Percentiles rank a stretch among this genome's conserved stretches.
phyloP scores from a whole-genome alignment of 1,284 basidiomycete genomes.

The Cutaneotrichosporon mucoides region DNA sequence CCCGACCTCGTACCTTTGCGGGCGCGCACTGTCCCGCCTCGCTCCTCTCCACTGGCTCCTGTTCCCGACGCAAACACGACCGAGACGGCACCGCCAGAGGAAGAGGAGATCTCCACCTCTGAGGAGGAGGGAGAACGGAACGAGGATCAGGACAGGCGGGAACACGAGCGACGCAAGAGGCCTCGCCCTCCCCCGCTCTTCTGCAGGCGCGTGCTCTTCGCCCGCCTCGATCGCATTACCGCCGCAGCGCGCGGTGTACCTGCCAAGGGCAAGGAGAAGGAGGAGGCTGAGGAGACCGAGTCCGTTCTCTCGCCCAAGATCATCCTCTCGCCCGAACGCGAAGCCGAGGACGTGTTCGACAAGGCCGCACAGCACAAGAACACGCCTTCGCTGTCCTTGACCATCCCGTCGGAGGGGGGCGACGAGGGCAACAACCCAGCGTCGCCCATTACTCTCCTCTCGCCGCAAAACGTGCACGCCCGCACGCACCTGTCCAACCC shows the following conservation, averaged over 20 bases:
- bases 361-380: constrained; percentile 8
- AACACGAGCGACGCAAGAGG: not conserved
- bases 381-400: constrained; percentile 22
- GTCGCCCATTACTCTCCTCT: constrained; percentile 36
- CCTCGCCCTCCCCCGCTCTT: constrained; percentile 1
- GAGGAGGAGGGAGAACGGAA: constrained; percentile 1
- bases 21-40: constrained; percentile 15
- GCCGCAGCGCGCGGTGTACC: not conserved
- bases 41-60: constrained; percentile 27
- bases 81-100: too few relatives aligned
- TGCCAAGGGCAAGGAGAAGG: constrained; percentile 15
- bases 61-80: not conserved
- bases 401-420: constrained; percentile 11
- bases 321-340: constrained; percentile 24
- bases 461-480: constrained; percentile 24
- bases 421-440: constrained; percentile 13
- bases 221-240: constrained; percentile 9
- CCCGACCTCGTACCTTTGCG: constrained; percentile 38
- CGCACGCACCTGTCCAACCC: constrained; percentile 14
- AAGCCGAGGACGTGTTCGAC: not conserved
- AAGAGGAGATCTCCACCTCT: constrained; percentile 1
- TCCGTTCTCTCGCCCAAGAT: constrained; percentile 26
- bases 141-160: constrained; percentile 6
- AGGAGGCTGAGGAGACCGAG: not conserved
- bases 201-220: constrained; percentile 13